These are phyloP conservation scores for Ascochyta fabae DNA, from an alignment of 2,329 filamentous ascomycete genomes.

Conservation along the genomic window DNA sequence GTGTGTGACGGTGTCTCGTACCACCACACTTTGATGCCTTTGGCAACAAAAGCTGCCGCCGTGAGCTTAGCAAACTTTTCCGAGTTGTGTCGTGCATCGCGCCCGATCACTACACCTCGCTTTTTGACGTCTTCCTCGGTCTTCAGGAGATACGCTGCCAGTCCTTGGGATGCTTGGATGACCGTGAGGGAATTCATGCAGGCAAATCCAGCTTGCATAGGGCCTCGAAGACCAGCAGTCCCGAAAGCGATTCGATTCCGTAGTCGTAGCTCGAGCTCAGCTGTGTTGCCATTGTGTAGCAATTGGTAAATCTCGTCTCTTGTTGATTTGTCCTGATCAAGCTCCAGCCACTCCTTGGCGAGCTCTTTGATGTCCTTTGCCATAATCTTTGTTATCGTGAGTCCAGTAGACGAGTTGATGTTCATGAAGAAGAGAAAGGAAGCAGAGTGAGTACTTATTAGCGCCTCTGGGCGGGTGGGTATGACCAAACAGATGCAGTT, in stretches of 20 bases:
- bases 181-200: constrained; percentile 66
- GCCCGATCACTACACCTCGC: constrained; percentile 64
- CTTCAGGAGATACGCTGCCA: constrained; percentile 64
- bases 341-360: constrained; percentile 63
- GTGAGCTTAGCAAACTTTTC: constrained; percentile 65
- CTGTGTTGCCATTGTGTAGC: constrained; percentile 52
- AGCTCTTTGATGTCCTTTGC: constrained; percentile 50
- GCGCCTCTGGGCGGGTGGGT: constrained; percentile 7
- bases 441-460: constrained; percentile 7
- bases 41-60: constrained; percentile 64
- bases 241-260: constrained; percentile 66
- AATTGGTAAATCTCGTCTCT: constrained; percentile 62
- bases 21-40: constrained; percentile 65
- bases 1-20: constrained; percentile 64
- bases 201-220: constrained; percentile 70
- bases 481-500: constrained; percentile 20
- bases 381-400: constrained; percentile 27
- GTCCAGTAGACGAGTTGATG: background rate
- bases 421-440: background rate
- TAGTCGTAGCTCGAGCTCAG: constrained; percentile 61
- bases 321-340: constrained; percentile 62
- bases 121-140: constrained; percentile 51
- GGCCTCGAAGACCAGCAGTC: constrained; percentile 67
- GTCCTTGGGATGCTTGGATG: constrained; percentile 69
- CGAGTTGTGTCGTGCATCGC: constrained; percentile 69